phyloP scores from a whole-genome alignment of 441 rosid species.

The Mallotus japonicus region DNA sequence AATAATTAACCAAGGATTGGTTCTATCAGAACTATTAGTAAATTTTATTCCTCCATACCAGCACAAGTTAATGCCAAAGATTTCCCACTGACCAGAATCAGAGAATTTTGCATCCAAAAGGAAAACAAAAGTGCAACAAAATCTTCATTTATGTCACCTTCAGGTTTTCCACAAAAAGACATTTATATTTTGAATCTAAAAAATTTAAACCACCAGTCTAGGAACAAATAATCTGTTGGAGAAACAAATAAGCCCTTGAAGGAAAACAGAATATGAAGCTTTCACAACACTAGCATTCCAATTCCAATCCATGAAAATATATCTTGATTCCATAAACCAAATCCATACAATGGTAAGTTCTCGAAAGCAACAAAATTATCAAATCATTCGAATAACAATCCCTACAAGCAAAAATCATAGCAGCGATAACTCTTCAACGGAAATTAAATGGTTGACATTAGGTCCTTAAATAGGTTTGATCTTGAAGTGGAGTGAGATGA shows the following conservation, averaged over 20 bases:
- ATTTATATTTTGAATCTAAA: too few relatives aligned
- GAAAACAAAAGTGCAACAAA: too few relatives aligned
- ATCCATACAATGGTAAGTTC: neutral
- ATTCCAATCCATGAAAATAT: neutral
- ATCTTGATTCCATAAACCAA: too few relatives aligned
- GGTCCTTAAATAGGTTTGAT: conserved; percentile 75
- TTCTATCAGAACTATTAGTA: too few relatives aligned
- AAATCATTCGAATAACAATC: conserved; percentile 10
- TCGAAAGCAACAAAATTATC: neutral
- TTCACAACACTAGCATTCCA: neutral
- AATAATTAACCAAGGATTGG: too few relatives aligned
- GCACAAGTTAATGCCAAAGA: too few relatives aligned
- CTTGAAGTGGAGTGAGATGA: conserved; percentile 94
- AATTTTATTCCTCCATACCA: too few relatives aligned
- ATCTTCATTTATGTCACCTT: too few relatives aligned
- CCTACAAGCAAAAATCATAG: conserved; percentile 21
- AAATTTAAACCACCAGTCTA: too few relatives aligned
- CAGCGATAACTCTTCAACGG: conserved; percentile 10
- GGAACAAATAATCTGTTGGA: neutral
- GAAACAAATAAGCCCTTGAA: neutral
- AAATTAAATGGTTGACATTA: conserved; percentile 1
- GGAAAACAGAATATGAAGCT: neutral
- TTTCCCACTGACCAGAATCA: too few relatives aligned
- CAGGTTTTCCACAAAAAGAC: too few relatives aligned
- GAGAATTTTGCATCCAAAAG: too few relatives aligned